phyloP scores from a whole-genome alignment of 345 rosid species.

The Viola odorata region DNA sequence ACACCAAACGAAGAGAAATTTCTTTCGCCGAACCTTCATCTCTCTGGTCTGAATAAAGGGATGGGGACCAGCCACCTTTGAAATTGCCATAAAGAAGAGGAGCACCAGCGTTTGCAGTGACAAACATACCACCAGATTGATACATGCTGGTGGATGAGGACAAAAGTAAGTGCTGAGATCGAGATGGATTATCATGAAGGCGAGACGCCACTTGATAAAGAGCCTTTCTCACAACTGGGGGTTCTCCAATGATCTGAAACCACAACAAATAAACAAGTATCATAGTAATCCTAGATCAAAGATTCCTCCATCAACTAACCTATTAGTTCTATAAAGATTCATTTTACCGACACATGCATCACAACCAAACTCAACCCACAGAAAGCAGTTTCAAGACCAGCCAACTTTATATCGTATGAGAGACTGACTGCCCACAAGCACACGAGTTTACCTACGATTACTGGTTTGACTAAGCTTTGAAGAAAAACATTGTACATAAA shows the following conservation, averaged over 20 bases:
- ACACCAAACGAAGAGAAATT: conserved; percentile 26
- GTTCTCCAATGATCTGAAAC: conserved; percentile 28
- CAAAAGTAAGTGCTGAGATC: conserved; percentile 27
- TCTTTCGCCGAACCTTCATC: conserved; percentile 27
- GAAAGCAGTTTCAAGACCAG: no score
- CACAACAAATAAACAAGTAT: neutral
- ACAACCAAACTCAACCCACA: no score
- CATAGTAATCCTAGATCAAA: no score
- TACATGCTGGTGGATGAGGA: conserved; percentile 20
- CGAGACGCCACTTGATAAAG: conserved; percentile 27
- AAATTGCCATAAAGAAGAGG: conserved; percentile 22
- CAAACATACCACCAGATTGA: conserved; percentile 24
- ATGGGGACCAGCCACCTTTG: conserved; percentile 27
- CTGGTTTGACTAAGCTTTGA: neutral
- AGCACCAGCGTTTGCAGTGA: conserved; percentile 19
- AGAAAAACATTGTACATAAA: no score
- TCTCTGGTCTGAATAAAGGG: conserved; percentile 20
- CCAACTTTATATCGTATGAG: no score
- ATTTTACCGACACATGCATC: no score
- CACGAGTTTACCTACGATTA: no score
- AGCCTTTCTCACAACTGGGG: conserved; percentile 22
- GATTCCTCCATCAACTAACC: no score
- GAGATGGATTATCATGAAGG: conserved; percentile 32
- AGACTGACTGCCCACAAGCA: no score
- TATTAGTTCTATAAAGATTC: no score